Evolutionary conservation across 345 rosid species (phyloP).

Genomic region (Aethionema arabicum): DNA sequence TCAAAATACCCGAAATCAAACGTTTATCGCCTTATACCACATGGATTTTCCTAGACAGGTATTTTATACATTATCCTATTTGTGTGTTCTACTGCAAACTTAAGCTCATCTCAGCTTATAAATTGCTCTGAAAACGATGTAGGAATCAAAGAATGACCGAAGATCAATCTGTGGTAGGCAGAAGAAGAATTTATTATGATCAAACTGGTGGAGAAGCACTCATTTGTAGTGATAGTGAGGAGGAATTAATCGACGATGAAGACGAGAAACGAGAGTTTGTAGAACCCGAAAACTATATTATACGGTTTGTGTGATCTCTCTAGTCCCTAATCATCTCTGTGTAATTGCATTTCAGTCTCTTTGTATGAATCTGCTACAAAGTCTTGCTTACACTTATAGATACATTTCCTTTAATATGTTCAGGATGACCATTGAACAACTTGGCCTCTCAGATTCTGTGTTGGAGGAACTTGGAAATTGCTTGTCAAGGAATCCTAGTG

Average conservation of each 20-base stretch:
- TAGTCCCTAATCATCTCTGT: neutral
- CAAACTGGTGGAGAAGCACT: conserved; percentile 98
- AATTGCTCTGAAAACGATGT: conserved; percentile 26
- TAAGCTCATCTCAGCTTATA: neutral
- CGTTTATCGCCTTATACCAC: conserved; percentile 93
- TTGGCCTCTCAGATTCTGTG: conserved; percentile 68
- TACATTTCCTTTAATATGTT: conserved; percentile 29
- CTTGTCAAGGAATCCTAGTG: conserved; percentile 66
- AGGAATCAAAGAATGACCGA: conserved; percentile 99
- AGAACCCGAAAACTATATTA: conserved; percentile 80
- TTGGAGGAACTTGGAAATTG: conserved; percentile 65
- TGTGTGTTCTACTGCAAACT: conserved; percentile 6
- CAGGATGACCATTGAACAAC: conserved; percentile 81
- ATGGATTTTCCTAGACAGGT: conserved; percentile 97
- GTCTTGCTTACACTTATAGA: neutral
- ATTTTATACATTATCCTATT: conserved; percentile 23
- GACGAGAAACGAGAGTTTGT: conserved; percentile 75
- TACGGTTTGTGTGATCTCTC: conserved; percentile 55
- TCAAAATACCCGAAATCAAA: conserved; percentile 75
- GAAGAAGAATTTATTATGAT: conserved; percentile 97
- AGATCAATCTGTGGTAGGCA: conserved; percentile 95
- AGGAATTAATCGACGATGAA: conserved; percentile 80
- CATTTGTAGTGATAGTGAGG: conserved; percentile 99
- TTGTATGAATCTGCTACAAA: conserved; percentile 13
- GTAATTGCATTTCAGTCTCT: conserved; percentile 23